These are phyloP conservation scores for Moniliophthora roreri DNA, from an alignment of 1,284 basidiomycete species.

Conservation along the genomic window DNA sequence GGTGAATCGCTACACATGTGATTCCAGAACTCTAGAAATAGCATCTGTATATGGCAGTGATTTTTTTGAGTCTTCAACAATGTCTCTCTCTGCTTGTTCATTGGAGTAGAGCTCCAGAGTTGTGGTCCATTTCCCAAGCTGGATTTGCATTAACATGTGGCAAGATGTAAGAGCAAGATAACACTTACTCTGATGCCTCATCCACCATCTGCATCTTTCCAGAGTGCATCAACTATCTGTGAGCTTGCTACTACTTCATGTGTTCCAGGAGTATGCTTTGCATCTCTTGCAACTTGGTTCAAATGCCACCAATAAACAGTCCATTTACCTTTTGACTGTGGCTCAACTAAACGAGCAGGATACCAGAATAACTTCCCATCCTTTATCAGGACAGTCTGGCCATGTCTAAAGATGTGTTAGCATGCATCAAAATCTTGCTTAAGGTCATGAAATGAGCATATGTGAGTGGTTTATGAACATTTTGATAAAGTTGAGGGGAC, in stretches of 20 bases:
- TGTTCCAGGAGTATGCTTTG: neutral
- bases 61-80: neutral
- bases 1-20: neutral
- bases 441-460: neutral
- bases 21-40: neutral
- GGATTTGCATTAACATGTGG: neutral
- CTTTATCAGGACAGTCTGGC: neutral
- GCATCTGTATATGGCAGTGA: neutral
- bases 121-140: neutral
- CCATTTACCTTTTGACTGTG: neutral
- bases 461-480: neutral
- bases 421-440: neutral
- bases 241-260: neutral
- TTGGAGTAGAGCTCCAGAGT: neutral
- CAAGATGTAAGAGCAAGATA: neutral
- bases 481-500: too few species aligned
- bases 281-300: neutral
- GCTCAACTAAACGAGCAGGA: neutral
- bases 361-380: neutral
- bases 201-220: neutral
- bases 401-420: neutral
- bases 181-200: neutral
- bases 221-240: neutral
- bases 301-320: conserved; percentile 2
- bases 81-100: neutral